Evolutionary conservation across 495 filamentous ascomycete genomes (phyloP), one percentile per base, ranked within the genome.

Genomic region (Opeltia flavorubescens): DNA sequence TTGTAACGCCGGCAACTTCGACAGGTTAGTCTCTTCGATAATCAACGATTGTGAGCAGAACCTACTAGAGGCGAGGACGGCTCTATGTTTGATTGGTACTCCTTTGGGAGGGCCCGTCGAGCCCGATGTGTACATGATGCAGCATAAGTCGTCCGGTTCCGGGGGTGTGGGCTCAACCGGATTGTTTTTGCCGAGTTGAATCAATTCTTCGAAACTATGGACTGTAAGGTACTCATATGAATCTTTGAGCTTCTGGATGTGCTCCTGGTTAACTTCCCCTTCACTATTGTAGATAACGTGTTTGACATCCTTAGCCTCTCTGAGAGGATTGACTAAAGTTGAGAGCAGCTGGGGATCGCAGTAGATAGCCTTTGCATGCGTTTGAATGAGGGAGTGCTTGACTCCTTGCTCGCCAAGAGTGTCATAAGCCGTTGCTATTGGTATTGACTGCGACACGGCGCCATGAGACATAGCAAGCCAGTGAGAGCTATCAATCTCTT

Each of bases 41-140:
- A 26, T 27, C 25, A 21, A 12, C 13, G 28, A 27, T 29, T 12
- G 27, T n/a, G 18, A 1, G 35, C 13, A 50, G 21, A 17, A 68
- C 80, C 65, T 71, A 86, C 84, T 79, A 42, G 89, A 82, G 53
- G 85, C 89, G 55, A 98, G 71, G 17, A 98, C 86, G 56, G 88
- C 84, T 46, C 68, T 83, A 62, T 98, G 91, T 55, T 80, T 91
- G 53, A 98, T 64, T 26, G 87, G 79, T 24, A 98, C 91, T 64
- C 91, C 91, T 73, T 96, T 98, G 29, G 91, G 91, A 0, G 88
- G 77, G 42, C 91, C 91, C 4, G 91, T 98, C n/a, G 89, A 94
- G 35, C 91, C 91, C 26, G 91, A 96, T 2, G 91, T 98, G 70
- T 96, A 98, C 91, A 98, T 98, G 63, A 98, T 94, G 61, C 91